Evolutionary conservation across 2,329 filamentous ascomycete genomes (phyloP).

Genomic region (Colletotrichum chrysophilum): DNA sequence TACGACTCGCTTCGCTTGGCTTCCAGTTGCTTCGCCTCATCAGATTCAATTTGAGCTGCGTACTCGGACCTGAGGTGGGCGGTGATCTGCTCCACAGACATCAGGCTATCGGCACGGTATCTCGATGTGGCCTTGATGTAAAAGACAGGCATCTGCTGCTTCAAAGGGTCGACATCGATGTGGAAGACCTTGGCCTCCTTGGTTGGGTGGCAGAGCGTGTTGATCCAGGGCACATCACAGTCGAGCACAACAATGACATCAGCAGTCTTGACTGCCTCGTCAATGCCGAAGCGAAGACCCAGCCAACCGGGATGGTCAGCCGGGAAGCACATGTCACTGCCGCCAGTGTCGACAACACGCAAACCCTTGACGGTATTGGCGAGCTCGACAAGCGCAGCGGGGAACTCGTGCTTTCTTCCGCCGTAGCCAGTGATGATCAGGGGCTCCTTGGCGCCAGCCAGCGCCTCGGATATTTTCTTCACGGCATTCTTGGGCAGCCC

Average conservation of each 20-base stretch:
- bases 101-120: constrained; percentile 70
- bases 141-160: constrained; percentile 76
- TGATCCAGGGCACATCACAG: constrained; percentile 93
- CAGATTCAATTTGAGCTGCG: constrained; percentile 40
- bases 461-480: constrained; percentile 63
- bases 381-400: constrained; percentile 67
- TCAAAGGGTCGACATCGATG: constrained; percentile 69
- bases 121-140: constrained; percentile 71
- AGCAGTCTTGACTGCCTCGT: constrained; percentile 75
- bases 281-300: constrained; percentile 75
- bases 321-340: constrained; percentile 83
- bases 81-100: constrained; percentile 72
- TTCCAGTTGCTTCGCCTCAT: constrained; percentile 49
- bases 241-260: constrained; percentile 87
- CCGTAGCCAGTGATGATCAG: constrained; percentile 74
- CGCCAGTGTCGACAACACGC: constrained; percentile 76
- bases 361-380: constrained; percentile 72
- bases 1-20: constrained; percentile 63
- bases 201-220: constrained; percentile 69
- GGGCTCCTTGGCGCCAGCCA: constrained; percentile 69
- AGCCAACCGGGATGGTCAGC: constrained; percentile 71
- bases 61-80: constrained; percentile 59
- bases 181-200: constrained; percentile 63
- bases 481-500: constrained; percentile 60
- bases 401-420: constrained; percentile 70